Evolutionary conservation across 2,329 filamentous ascomycete genomes (phyloP).

Genomic region (Rhinocladiella mackenziei): DNA sequence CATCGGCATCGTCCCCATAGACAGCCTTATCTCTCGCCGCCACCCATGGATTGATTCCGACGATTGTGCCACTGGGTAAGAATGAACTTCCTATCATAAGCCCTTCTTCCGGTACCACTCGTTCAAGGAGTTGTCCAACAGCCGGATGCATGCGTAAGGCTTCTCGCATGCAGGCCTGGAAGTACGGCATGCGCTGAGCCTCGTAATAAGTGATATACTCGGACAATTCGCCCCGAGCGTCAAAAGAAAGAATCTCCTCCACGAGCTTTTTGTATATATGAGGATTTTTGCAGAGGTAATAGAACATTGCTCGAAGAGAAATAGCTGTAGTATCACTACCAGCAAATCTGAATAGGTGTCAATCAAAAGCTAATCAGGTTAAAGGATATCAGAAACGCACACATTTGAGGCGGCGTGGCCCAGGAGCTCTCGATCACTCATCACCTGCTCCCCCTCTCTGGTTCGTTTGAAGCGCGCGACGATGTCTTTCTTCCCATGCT

Average conservation of each 20-base stretch:
- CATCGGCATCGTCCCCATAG: conserved; percentile 25
- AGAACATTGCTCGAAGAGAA: conserved; percentile 28
- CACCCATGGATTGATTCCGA: conserved; percentile 30
- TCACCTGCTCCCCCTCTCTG: conserved; percentile 20
- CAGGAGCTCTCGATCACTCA: conserved; percentile 19
- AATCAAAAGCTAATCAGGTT: neutral
- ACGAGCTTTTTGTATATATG: conserved; percentile 14
- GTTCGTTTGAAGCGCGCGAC: conserved; percentile 19
- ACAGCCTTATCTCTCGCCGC: conserved; percentile 28
- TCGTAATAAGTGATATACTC: conserved; percentile 21
- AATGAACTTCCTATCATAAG: conserved; percentile 29
- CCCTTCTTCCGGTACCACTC: conserved; percentile 49
- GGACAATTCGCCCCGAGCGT: conserved; percentile 16
- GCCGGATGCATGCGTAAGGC: conserved; percentile 27
- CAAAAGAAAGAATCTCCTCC: conserved; percentile 18
- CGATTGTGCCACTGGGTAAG: conserved; percentile 30
- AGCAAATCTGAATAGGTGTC: conserved; percentile 14
- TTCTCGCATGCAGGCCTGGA: conserved; percentile 35
- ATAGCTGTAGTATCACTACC: conserved; percentile 25
- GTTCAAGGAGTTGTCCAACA: conserved; percentile 44
- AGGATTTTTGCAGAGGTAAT: conserved; percentile 48
- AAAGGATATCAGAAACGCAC: conserved; percentile 7
- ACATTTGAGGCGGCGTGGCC: conserved; percentile 22
- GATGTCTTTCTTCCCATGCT: conserved; percentile 16
- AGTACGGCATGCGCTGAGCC: conserved; percentile 34